Conservation (phyloP, 2,329 filamentous ascomycete genomes). For the Pseudocercospora fuligena region DNA sequence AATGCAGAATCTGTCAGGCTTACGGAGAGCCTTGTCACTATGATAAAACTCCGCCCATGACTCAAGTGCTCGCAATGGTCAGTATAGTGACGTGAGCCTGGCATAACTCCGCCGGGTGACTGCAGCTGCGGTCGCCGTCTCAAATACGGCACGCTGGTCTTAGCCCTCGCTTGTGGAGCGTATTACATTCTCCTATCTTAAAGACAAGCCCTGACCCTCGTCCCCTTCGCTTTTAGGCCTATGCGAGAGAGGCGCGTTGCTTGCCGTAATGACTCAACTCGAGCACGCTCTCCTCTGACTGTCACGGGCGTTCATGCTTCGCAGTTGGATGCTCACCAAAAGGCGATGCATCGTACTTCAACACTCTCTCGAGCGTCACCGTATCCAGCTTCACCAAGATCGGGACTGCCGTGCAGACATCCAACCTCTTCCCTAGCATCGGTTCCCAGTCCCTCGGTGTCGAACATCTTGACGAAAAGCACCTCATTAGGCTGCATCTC, state of each 20-base stretch:
- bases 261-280: too few species aligned
- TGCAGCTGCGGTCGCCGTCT: too few species aligned
- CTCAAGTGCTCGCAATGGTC: conserved; percentile 65
- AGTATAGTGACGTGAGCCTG: too few species aligned
- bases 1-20: conserved; percentile 62
- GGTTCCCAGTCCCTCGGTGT: conserved; percentile 10
- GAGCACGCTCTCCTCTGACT: too few species aligned
- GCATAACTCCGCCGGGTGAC: too few species aligned
- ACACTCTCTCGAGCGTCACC: conserved; percentile 9
- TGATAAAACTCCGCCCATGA: conserved; percentile 60
- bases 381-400: conserved; percentile 13
- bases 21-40: conserved; percentile 64
- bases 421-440: conserved; percentile 5
- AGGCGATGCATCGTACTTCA: conserved; percentile 14
- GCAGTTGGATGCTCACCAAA: conserved; percentile 1
- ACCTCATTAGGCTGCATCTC: conserved; percentile 21
- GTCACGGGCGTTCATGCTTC: too few species aligned
- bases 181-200: too few species aligned
- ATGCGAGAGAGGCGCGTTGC: too few species aligned
- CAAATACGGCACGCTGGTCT: too few species aligned
- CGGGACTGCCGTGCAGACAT: conserved; percentile 16
- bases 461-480: conserved; percentile 20
- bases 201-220: too few species aligned
- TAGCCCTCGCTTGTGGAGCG: too few species aligned
- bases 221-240: too few species aligned